These are phyloP conservation scores for Antrodiella citrinella DNA, from an alignment of 768 basidiomycete genomes.

Conservation along the genomic window DNA sequence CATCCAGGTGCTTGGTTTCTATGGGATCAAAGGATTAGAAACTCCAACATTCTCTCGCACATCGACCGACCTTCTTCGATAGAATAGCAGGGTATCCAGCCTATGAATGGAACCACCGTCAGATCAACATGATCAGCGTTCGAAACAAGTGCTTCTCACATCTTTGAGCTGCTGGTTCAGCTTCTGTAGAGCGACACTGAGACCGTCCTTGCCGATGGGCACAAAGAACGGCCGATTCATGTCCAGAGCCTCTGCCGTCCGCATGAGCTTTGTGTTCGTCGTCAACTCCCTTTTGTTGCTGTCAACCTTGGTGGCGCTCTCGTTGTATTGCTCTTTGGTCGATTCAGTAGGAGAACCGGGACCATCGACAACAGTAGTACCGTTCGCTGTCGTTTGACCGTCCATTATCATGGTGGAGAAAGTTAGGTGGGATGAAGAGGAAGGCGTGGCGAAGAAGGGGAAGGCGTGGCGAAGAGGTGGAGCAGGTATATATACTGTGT, in stretches of 20 bases:
- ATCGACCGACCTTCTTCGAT: conserved; percentile 45
- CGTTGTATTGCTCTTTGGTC: conserved; percentile 7
- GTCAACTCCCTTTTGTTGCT: conserved; percentile 14
- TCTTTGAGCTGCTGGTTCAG: conserved; percentile 54
- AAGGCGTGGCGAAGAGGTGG: too few species aligned
- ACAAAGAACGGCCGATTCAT: conserved; percentile 67
- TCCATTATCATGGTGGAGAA: conserved; percentile 1
- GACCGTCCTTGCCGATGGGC: conserved; percentile 54
- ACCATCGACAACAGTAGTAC: conserved; percentile 38
- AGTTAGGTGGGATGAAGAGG: not conserved
- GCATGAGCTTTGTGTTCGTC: conserved; percentile 23
- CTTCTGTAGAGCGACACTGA: conserved; percentile 61
- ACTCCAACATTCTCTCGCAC: not conserved
- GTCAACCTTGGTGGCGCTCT: not conserved
- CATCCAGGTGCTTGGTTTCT: conserved; percentile 60
- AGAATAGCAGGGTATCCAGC: conserved; percentile 48
- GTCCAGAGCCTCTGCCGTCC: conserved; percentile 38
- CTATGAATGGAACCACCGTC: conserved; percentile 24
- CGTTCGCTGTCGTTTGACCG: conserved; percentile 30
- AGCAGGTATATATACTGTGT: too few species aligned
- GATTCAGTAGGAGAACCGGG: conserved; percentile 13
- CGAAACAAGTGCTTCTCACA: conserved; percentile 25
- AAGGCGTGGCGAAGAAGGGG: too few species aligned
- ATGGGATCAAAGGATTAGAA: not conserved
- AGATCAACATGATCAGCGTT: not conserved